Evolutionary conservation across 257 asterid species (phyloP).

Genomic region (Penstemon eatonii): DNA sequence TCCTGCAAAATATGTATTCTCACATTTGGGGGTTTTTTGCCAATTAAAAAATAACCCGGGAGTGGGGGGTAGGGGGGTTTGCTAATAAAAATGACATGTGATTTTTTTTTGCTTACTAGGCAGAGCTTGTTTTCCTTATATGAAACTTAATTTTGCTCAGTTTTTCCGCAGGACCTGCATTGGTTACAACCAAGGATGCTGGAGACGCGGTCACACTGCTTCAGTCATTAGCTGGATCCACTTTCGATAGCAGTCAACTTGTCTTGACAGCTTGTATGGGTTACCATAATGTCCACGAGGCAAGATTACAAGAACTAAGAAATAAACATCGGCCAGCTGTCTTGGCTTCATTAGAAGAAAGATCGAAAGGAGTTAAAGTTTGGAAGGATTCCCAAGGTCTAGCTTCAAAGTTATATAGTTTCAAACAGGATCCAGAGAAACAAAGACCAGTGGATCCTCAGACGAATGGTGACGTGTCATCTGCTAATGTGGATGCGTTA

Average conservation of each 20-base stretch:
- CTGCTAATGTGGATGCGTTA: constrained; percentile 42
- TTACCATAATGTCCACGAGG: constrained; percentile 72
- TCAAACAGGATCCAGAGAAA: constrained; percentile 62
- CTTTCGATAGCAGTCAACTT: constrained; percentile 95
- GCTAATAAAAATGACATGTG: too few relatives aligned
- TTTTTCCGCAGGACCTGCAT: constrained; percentile 82
- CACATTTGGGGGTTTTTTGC: too few relatives aligned
- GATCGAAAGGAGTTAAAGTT: constrained; percentile 60
- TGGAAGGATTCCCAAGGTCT: constrained; percentile 69
- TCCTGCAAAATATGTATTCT: too few relatives aligned
- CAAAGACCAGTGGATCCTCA: constrained; percentile 37
- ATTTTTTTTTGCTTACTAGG: too few relatives aligned
- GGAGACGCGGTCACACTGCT: constrained; percentile 92
- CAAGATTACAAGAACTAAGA: constrained; percentile 66
- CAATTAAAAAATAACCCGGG: too few relatives aligned
- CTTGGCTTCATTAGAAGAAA: constrained; percentile 70
- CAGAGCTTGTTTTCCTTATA: background rate
- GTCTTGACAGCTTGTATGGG: constrained; percentile 97
- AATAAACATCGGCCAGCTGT: constrained; percentile 82
- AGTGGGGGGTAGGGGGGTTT: too few relatives aligned
- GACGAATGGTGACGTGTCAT: constrained; percentile 48
- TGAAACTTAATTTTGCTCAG: constrained; percentile 42
- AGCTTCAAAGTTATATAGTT: constrained; percentile 71
- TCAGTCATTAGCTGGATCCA: constrained; percentile 89
- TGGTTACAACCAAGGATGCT: constrained; percentile 91